Percentiles rank a stretch among this genome's conserved stretches.
These are phyloP conservation scores for Nitzschia palea DNA, from an alignment of 108 stramenopile genomes.

Conservation along the genomic window DNA sequence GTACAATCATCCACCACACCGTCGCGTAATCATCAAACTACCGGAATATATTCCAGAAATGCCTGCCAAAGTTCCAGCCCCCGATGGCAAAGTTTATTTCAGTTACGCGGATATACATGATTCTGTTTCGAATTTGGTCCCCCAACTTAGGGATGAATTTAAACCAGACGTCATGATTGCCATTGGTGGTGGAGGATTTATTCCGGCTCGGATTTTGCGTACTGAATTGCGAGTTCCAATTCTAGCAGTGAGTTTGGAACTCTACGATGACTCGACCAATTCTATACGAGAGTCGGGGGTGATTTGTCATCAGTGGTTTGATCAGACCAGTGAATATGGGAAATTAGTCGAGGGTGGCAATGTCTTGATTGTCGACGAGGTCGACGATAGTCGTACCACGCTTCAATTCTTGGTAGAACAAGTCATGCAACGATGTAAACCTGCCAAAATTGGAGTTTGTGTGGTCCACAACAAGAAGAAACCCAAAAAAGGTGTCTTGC, in stretches of 20 bases:
- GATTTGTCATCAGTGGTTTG: constrained; percentile 42
- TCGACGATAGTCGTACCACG: constrained; percentile 48
- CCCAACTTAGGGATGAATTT: constrained; percentile 29
- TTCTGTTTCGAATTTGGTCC: constrained; percentile 24
- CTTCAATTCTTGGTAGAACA: constrained; percentile 35
- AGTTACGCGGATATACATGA: constrained; percentile 43
- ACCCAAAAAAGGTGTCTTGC: constrained; percentile 30
- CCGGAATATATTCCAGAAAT: no score
- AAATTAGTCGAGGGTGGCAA: constrained; percentile 24
- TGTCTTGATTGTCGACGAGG: constrained; percentile 50
- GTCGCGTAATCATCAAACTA: no score
- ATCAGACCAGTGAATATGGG: constrained; percentile 23
- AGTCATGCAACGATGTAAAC: constrained; percentile 18
- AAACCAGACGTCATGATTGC: constrained; percentile 43
- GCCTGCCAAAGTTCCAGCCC: constrained; percentile 13
- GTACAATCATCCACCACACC: no score
- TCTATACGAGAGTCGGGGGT: constrained; percentile 15
- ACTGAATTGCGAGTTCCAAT: constrained; percentile 41
- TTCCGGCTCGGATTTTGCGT: constrained; percentile 50
- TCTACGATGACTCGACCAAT: constrained; percentile 48
- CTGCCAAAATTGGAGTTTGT: constrained; percentile 20
- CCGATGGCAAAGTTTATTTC: constrained; percentile 47
- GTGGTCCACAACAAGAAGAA: constrained; percentile 56
- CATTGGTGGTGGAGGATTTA: constrained; percentile 50
- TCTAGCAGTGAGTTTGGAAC: constrained; percentile 41